Conservation (phyloP, 2,329 filamentous ascomycete species). For the Macroventuria anomochaeta region DNA sequence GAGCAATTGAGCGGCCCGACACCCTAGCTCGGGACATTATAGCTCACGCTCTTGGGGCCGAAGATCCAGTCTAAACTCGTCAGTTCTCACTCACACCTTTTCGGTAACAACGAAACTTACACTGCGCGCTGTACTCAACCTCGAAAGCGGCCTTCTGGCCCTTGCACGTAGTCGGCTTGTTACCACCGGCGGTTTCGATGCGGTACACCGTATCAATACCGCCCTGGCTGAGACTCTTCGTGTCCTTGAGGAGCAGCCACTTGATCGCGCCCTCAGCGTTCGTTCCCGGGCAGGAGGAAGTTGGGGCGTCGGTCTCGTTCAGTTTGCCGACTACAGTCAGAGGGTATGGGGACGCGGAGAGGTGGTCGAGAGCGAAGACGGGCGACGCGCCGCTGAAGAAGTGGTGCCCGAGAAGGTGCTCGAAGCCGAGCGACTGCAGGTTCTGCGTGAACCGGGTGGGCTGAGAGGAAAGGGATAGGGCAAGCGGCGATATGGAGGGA, state of each 20-base stretch:
- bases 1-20: not conserved
- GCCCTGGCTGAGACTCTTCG: conserved; percentile 46
- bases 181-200: conserved; percentile 57
- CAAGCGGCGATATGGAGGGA: conserved; percentile 40
- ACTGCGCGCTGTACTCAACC: conserved; percentile 54
- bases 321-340: conserved; percentile 55
- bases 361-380: conserved; percentile 63
- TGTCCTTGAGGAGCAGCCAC: conserved; percentile 56
- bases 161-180: conserved; percentile 50
- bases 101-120: too few relatives aligned
- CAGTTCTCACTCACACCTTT: too few relatives aligned
- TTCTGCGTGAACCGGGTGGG: conserved; percentile 33
- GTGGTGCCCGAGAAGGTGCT: conserved; percentile 66
- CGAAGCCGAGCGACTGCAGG: conserved; percentile 39
- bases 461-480: conserved; percentile 36
- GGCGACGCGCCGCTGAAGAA: conserved; percentile 66
- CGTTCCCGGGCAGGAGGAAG: conserved; percentile 46
- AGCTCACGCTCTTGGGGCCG: conserved; percentile 9
- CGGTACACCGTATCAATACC: conserved; percentile 56
- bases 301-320: conserved; percentile 60
- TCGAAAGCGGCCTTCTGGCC: conserved; percentile 41
- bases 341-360: conserved; percentile 51
- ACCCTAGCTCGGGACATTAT: not conserved
- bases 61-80: conserved; percentile 16
- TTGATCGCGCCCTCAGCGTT: conserved; percentile 50